phyloP scores from a whole-genome alignment of 139 green algal species.

The Gonium pectorale region DNA sequence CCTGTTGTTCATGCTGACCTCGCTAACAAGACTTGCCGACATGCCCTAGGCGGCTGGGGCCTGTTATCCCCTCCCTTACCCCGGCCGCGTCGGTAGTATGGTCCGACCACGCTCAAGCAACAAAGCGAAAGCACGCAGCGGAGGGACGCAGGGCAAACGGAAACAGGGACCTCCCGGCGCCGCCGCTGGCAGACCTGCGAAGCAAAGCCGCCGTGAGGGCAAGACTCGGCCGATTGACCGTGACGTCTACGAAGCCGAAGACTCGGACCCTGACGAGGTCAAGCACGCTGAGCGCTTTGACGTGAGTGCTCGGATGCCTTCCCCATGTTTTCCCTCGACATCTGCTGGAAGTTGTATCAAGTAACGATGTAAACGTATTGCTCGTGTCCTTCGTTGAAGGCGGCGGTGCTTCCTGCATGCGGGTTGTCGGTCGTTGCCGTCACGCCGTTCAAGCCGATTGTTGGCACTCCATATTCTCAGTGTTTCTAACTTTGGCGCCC shows the following conservation, averaged over 20 bases:
- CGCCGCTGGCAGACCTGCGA: not conserved
- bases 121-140: conserved; percentile 27
- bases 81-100: conserved; percentile 28
- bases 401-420: too few species aligned
- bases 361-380: too few species aligned
- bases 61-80: too few species aligned
- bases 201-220: conserved; percentile 6
- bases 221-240: not conserved
- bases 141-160: conserved; percentile 27
- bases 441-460: too few species aligned
- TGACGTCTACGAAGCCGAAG: conserved; percentile 76
- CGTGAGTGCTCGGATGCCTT: too few species aligned
- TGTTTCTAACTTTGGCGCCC: not conserved
- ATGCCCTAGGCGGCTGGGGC: too few species aligned
- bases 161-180: not conserved
- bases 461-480: not conserved
- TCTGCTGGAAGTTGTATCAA: too few species aligned
- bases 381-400: too few species aligned
- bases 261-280: conserved; percentile 70
- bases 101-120: not conserved
- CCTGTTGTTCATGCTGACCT: too few species aligned
- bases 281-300: conserved; percentile 65
- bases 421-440: too few species aligned
- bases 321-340: too few species aligned
- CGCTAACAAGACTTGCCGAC: too few species aligned